Evolutionary conservation across 805 yeast species (phyloP).

Genomic region (Grigorovia humatica): DNA sequence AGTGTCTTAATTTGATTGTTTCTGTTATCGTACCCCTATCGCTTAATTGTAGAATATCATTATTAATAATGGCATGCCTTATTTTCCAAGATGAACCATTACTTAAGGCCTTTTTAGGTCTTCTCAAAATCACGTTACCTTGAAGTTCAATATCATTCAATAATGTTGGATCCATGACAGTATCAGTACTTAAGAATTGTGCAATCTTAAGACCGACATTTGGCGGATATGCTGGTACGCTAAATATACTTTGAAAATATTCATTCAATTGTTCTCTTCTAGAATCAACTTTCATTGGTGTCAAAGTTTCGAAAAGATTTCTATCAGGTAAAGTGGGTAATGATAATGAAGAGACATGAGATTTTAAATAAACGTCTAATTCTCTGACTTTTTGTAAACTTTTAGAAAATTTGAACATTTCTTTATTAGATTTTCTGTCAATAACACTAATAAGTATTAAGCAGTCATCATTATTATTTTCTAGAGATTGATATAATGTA

Average conservation of each 20-base stretch:
- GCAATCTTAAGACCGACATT: conserved; percentile 45
- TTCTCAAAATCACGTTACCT: conserved; percentile 54
- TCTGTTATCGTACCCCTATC: conserved; percentile 49
- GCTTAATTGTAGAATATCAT: conserved; percentile 44
- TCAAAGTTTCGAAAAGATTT: conserved; percentile 37
- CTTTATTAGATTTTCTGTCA: conserved; percentile 51
- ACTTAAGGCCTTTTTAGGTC: conserved; percentile 40
- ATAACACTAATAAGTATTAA: conserved; percentile 49
- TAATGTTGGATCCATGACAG: conserved; percentile 50
- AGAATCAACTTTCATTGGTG: conserved; percentile 56
- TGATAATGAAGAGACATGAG: conserved; percentile 36
- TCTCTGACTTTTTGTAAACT: conserved; percentile 46
- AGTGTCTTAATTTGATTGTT: conserved; percentile 25
- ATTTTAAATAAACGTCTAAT: conserved; percentile 53
- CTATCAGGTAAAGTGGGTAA: conserved; percentile 60
- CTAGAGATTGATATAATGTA: conserved; percentile 34
- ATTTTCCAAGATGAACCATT: conserved; percentile 58
- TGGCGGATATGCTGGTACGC: conserved; percentile 48
- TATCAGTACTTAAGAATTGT: conserved; percentile 55
- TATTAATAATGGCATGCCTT: conserved; percentile 57
- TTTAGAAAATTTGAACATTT: conserved; percentile 68
- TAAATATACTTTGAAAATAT: conserved; percentile 48
- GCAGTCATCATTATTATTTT: conserved; percentile 44
- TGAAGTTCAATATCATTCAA: conserved; percentile 45
- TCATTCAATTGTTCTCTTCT: conserved; percentile 47